Conservation (phyloP, 441 rosid genomes). For the Pelargonium cotyledonis region DNA sequence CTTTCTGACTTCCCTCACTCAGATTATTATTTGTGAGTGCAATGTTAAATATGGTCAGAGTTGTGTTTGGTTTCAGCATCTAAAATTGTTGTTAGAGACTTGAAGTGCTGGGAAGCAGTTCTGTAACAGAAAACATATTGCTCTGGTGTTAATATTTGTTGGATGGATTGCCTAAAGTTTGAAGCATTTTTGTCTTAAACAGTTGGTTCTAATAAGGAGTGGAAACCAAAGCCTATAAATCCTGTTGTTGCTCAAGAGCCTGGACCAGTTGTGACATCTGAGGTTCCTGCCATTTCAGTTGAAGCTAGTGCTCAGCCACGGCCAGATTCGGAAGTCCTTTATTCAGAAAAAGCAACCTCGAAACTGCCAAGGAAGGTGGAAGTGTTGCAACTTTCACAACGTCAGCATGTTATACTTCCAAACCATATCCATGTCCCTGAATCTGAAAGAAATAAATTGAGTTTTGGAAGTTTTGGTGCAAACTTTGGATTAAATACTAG, state of each 20-base stretch:
- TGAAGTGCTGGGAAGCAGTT: background rate
- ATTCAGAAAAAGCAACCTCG: slow-evolving; percentile 49
- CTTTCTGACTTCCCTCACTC: too few relatives aligned
- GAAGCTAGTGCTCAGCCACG: slow-evolving; percentile 37
- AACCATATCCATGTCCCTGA: slow-evolving; percentile 89
- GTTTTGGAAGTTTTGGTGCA: slow-evolving; percentile 94
- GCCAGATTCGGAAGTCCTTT: slow-evolving; percentile 34
- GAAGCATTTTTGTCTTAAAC: slow-evolving; percentile 28
- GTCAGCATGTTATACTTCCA: slow-evolving; percentile 87
- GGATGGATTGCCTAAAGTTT: slow-evolving; percentile 18
- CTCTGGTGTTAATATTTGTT: background rate
- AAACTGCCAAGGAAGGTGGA: slow-evolving; percentile 63
- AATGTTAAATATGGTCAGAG: too few relatives aligned
- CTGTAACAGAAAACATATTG: background rate
- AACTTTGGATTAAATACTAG: slow-evolving; percentile 50
- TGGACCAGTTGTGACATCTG: slow-evolving; percentile 46
- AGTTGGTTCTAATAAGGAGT: slow-evolving; percentile 66
- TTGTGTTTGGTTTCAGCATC: too few relatives aligned
- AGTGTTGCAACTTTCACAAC: slow-evolving; percentile 60
- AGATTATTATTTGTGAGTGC: too few relatives aligned
- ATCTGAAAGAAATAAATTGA: slow-evolving; percentile 75
- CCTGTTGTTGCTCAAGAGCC: slow-evolving; percentile 40
- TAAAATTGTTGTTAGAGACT: background rate
- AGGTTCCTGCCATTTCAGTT: slow-evolving; percentile 35
- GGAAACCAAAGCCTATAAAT: slow-evolving; percentile 83